Base-by-base conservation (phyloP, 2,329 filamentous ascomycete genomes). In the Seiridium cupressi region DNA sequence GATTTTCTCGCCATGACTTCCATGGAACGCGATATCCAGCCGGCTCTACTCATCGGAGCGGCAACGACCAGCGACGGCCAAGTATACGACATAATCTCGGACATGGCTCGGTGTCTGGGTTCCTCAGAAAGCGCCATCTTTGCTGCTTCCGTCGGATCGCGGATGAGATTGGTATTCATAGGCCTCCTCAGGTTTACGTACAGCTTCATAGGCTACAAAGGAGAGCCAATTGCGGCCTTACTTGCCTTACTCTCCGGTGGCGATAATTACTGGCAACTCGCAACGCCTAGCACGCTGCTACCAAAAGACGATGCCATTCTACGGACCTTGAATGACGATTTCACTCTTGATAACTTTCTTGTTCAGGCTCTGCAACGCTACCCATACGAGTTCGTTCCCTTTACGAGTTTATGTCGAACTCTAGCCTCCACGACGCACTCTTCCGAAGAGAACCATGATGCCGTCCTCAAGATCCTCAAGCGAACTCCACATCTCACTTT, bases 321-420 rank as follows among this genome's bases (percentile, higher is more conserved):
- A 10, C 64, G 72, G 9, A 73, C 89, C 63, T 74, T 88, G 32
- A 75, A 81, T 18, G 85, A 91, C 63, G 72, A 79, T 26, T 69
- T 79, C 5, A 74, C 92, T 18, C 80, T 89, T 69, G 80, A 80
- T 31, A 79, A 77, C 55, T 86, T 83, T 63, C 85, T 96, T 38
- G 79, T 84, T 55, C 84, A 90, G 70, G 87, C 93, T 5, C 83
- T 89, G 48, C 84, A 85, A 62, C 88, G 94, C 59, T 97, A 93
- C 70, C 94, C 94, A 0, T 94, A 91, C 73, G 94, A 97, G 74
- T 88, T 91, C 51, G 75, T 88, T 3, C 92, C 93, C 0, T 92
- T 97, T 67, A 76, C 96, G 62, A 86, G 84, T 57, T 77, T 96
- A 44, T 89, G 87, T 70, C 87, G 87, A 59, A 85, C 84, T 44